Evolutionary conservation across 331 rosid genomes (phyloP).

Genomic region (Malus hybrid): DNA sequence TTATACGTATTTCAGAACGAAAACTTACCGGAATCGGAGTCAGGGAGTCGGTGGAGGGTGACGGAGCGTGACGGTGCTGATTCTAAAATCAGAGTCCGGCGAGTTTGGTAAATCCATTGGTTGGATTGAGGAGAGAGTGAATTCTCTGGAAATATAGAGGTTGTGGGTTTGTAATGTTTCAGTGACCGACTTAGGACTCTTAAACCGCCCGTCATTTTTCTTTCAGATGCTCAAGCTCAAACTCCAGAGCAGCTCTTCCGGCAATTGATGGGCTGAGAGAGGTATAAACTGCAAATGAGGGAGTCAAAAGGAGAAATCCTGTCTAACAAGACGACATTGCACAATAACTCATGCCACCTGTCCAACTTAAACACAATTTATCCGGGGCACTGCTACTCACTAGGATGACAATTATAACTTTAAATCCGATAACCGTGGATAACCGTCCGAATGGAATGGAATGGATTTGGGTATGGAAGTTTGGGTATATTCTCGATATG

Average conservation of each 20-base stretch:
- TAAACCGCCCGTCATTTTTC: conserved; percentile 23
- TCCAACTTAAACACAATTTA: too few relatives aligned
- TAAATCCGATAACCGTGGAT: too few relatives aligned
- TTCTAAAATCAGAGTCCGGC: conserved; percentile 55
- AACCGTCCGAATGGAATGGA: too few relatives aligned
- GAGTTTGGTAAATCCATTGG: conserved; percentile 29
- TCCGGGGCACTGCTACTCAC: too few relatives aligned
- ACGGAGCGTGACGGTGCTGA: conserved; percentile 45
- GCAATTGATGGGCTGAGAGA: too few relatives aligned
- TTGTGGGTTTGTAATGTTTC: conserved; percentile 12
- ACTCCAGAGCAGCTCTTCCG: not conserved
- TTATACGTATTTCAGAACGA: not conserved
- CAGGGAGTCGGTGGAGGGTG: conserved; percentile 49
- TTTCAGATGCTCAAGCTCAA: not conserved
- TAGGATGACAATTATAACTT: too few relatives aligned
- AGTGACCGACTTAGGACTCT: conserved; percentile 27
- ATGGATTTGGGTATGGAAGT: too few relatives aligned
- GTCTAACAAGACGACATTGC: too few relatives aligned
- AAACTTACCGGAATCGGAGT: conserved; percentile 55
- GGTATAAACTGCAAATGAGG: too few relatives aligned
- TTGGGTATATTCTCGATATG: too few relatives aligned
- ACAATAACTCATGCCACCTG: too few relatives aligned
- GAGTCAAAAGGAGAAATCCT: too few relatives aligned
- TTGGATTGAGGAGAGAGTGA: not conserved
- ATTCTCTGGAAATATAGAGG: conserved; percentile 17